Conservation (phyloP, 31 red algal species). For the Bonnemaisonia californica region DNA sequence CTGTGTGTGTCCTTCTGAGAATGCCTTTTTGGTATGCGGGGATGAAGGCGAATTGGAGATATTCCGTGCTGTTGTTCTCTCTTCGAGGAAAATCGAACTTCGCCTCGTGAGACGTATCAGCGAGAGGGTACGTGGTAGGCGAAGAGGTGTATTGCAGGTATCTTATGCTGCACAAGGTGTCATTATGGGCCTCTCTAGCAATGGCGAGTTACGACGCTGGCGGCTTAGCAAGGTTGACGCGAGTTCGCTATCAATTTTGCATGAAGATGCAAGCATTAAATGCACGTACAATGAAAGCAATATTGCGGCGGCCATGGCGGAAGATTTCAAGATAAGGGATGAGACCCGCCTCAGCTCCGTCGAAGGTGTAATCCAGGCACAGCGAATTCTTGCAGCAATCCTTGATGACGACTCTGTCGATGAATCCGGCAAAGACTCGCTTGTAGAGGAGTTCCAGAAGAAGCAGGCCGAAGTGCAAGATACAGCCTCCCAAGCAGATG, state of each 20-base stretch:
- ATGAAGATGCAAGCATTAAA: conserved; percentile 14
- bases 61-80: conserved; percentile 59
- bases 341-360: conserved; percentile 22
- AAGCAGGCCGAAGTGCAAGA: conserved; percentile 61
- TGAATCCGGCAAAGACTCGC: conserved; percentile 50
- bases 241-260: conserved; percentile 34
- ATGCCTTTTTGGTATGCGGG: conserved; percentile 59
- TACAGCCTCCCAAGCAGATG: conserved; percentile 41
- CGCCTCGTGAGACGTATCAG: conserved; percentile 50
- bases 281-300: conserved; percentile 50
- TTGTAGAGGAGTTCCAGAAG: conserved; percentile 67
- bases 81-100: conserved; percentile 51
- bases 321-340: conserved; percentile 36
- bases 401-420: conserved; percentile 41
- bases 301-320: conserved; percentile 25
- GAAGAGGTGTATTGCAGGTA: conserved; percentile 29
- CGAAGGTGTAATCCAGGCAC: conserved; percentile 49
- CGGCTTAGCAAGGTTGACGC: conserved; percentile 42
- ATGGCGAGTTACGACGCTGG: conserved; percentile 59
- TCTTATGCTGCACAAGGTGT: conserved; percentile 33
- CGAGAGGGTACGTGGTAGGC: conserved; percentile 43
- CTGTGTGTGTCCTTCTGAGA: conserved; percentile 58
- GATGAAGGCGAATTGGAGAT: conserved; percentile 63
- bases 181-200: conserved; percentile 29
- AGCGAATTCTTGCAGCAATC: conserved; percentile 58